These are phyloP conservation scores for Lumnitzera littorea DNA, from an alignment of 345 rosid species.

Conservation along the genomic window DNA sequence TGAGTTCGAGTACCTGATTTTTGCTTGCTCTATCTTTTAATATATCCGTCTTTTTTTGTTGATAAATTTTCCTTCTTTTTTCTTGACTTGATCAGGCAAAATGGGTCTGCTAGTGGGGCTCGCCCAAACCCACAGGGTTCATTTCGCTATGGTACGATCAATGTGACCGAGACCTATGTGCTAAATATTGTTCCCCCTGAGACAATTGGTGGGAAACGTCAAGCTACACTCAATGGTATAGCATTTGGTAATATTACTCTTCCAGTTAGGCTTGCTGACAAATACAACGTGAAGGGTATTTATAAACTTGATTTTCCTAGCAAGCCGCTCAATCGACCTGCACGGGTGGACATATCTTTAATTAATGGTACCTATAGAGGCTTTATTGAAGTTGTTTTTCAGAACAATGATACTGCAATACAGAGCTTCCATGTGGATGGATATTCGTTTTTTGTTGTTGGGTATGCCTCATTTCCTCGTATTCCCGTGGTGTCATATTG, in stretches of 20 bases:
- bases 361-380: slow-evolving; percentile 88
- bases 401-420: slow-evolving; percentile 83
- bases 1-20: too few species aligned
- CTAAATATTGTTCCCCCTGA: slow-evolving; percentile 64
- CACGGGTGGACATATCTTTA: slow-evolving; percentile 50
- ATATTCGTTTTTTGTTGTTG: slow-evolving; percentile 81
- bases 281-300: slow-evolving; percentile 55
- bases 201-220: slow-evolving; percentile 48
- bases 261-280: slow-evolving; percentile 78
- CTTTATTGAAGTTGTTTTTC: slow-evolving; percentile 74
- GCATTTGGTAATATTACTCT: slow-evolving; percentile 65
- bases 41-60: not conserved
- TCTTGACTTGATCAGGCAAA: slow-evolving; percentile 45
- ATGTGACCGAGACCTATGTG: slow-evolving; percentile 62
- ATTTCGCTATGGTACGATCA: slow-evolving; percentile 81
- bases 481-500: not conserved
- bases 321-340: slow-evolving; percentile 55
- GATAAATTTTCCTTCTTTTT: not conserved
- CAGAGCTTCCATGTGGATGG: slow-evolving; percentile 88
- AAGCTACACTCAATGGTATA: slow-evolving; percentile 73
- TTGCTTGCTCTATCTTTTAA: not conserved
- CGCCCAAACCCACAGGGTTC: slow-evolving; percentile 98
- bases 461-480: slow-evolving; percentile 31
- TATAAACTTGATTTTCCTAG: slow-evolving; percentile 88
- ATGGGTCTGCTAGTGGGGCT: slow-evolving; percentile 88